Evolutionary conservation across 306 rosid species (phyloP).

Genomic region (Quercus ilex): DNA sequence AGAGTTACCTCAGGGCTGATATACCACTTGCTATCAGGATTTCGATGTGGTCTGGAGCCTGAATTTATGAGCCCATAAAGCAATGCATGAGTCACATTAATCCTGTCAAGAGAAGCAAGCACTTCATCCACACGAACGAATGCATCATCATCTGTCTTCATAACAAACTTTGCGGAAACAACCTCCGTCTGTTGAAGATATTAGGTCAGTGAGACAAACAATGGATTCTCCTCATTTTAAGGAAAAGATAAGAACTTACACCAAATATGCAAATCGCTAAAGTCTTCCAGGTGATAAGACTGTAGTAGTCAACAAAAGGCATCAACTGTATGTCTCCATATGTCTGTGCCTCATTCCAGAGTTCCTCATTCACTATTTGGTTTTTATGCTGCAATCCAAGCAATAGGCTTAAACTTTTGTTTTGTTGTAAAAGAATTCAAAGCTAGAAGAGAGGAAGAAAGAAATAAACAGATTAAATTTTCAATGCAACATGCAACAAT

Average conservation of each 20-base stretch:
- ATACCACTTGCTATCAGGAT: constrained; percentile 90
- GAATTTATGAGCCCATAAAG: constrained; percentile 94
- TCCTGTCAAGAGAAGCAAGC: constrained; percentile 61
- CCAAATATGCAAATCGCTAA: constrained; percentile 93
- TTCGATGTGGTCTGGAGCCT: constrained; percentile 83
- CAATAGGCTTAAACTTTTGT: constrained; percentile 1
- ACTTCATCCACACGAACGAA: constrained; percentile 92
- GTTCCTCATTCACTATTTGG: constrained; percentile 86
- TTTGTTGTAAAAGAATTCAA: constrained; percentile 6
- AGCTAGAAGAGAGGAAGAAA: neutral
- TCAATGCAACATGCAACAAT: constrained; percentile 11
- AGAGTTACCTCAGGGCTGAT: constrained; percentile 76
- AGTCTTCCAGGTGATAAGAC: constrained; percentile 97
- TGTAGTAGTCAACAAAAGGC: constrained; percentile 98
- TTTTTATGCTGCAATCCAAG: constrained; percentile 80
- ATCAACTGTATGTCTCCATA: constrained; percentile 92
- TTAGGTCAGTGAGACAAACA: constrained; percentile 29
- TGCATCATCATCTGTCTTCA: constrained; percentile 99
- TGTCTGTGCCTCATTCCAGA: constrained; percentile 91
- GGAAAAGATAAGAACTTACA: constrained; percentile 51
- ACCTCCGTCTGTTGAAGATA: constrained; percentile 76
- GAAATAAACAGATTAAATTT: neutral
- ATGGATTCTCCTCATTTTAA: constrained; percentile 14
- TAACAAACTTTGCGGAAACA: constrained; percentile 86
- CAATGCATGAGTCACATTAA: constrained; percentile 50